Base-by-base conservation (phyloP, 148 eudicot genomes). In the Fagopyrum homotropicum region DNA sequence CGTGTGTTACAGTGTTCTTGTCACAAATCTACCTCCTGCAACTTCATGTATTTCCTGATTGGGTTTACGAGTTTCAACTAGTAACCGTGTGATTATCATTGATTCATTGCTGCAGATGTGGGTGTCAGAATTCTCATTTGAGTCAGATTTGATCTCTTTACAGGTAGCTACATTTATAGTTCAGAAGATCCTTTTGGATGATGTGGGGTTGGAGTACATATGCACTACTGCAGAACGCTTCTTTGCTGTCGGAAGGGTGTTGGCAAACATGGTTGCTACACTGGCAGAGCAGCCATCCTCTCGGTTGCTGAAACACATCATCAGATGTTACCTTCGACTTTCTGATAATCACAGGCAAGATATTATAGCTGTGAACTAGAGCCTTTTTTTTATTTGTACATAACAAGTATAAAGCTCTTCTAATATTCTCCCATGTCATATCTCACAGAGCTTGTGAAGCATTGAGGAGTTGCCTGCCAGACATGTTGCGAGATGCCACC, bases 121-220 rank as follows among this genome's bases (percentile, higher is more conserved):
- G 55, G 54, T n/a, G 29, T 17, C 15, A 6, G 50, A 71, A 71
- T 71, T 71, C 7, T 46, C 16, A 17, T 19, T 11, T 46, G 54
- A 46, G 4, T 49, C 35, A 14, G 8, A 10, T 19, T 72, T 7
- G 10, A 19, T 46, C 43, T 46, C 15, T 26, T 47, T 75, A 68
- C 86, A 95, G 99, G 99, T 95, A 61, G 99, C 99, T 14, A 95
- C 99, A 40, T 95, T 95, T 77, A 95, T 95, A 51, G 99, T 95
- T 55, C 99, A 92, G 75, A 95, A 92, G 80, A 92, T 95, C 80
- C 85, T 95, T 74, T 80, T 92, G 75, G 99, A 95, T 85, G 97
- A 95, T 79, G 97, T 95, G 74, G 99, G 99, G 75, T 80, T 95
- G 88, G 99, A 95, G 59, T 95, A 95, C 78, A 95, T 95, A 79